These are phyloP conservation scores for Leucoagaricus sp. DNA, from an alignment of 1,284 basidiomycete species.

Conservation along the genomic window DNA sequence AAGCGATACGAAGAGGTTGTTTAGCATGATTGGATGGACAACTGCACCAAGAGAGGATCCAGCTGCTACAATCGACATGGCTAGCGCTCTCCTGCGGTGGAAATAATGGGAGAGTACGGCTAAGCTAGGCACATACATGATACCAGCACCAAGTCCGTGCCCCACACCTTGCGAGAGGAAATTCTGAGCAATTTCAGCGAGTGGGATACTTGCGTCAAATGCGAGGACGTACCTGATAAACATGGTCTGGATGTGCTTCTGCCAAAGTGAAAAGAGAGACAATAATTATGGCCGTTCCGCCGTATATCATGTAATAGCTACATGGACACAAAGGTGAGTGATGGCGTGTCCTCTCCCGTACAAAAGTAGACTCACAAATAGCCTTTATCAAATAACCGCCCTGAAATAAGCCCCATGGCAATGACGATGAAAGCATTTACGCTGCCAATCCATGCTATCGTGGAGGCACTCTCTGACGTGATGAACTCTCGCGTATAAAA, in stretches of 20 bases:
- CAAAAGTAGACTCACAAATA: slow-evolving; percentile 36
- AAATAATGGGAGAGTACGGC: slow-evolving; percentile 51
- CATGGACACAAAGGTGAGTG: neutral
- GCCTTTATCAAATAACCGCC: slow-evolving; percentile 39
- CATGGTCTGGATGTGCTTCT: slow-evolving; percentile 34
- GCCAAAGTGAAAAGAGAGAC: slow-evolving; percentile 40
- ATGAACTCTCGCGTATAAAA: slow-evolving; percentile 34
- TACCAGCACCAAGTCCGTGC: slow-evolving; percentile 36
- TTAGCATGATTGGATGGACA: slow-evolving; percentile 37
- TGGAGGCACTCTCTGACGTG: slow-evolving; percentile 33
- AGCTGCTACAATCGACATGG: slow-evolving; percentile 46
- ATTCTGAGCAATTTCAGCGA: slow-evolving; percentile 28
- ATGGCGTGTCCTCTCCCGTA: neutral
- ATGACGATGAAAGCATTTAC: slow-evolving; percentile 40
- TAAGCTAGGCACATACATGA: slow-evolving; percentile 35
- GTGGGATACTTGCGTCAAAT: neutral
- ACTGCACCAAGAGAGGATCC: slow-evolving; percentile 29
- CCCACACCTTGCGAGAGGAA: slow-evolving; percentile 51
- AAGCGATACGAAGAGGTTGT: slow-evolving; percentile 33
- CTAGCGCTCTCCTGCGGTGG: slow-evolving; percentile 40
- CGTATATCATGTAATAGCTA: slow-evolving; percentile 13
- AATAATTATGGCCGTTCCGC: slow-evolving; percentile 19
- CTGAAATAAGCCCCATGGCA: slow-evolving; percentile 35
- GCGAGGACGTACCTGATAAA: slow-evolving; percentile 38
- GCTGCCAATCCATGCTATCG: slow-evolving; percentile 46